Conservation (phyloP, 495 filamentous ascomycete genomes). For the Melanomma pulvis-pyrius region DNA sequence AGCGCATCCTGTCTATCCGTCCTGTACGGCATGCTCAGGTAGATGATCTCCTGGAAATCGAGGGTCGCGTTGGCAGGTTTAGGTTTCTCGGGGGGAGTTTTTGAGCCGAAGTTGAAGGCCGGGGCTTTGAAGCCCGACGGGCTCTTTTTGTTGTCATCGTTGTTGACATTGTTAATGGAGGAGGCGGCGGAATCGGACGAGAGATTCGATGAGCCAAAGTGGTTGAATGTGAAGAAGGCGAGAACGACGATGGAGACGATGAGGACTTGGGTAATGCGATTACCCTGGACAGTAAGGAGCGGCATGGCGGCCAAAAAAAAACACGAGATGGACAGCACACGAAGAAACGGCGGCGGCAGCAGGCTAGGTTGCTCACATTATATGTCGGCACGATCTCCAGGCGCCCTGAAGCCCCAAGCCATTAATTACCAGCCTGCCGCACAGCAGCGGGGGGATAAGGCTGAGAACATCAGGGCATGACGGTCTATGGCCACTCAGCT, state of each 20-base stretch:
- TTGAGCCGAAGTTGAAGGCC: not conserved
- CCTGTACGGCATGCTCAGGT: constrained; percentile 37
- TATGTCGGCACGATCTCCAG: no score
- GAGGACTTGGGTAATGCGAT: constrained; percentile 23
- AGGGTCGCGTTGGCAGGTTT: constrained; percentile 29
- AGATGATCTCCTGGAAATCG: constrained; percentile 35
- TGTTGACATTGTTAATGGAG: not conserved
- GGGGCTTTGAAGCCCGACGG: not conserved
- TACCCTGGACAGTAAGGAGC: constrained; percentile 22
- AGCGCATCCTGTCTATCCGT: constrained; percentile 50
- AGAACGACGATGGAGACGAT: constrained; percentile 15
- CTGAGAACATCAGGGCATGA: no score
- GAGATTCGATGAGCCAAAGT: no score
- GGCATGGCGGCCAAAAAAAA: constrained; percentile 25
- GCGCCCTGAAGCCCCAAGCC: no score
- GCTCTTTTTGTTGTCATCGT: not conserved
- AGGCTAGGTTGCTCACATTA: no score
- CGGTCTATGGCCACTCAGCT: no score
- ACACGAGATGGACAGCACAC: no score
- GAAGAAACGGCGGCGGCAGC: no score
- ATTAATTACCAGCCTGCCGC: no score
- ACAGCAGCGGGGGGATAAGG: no score
- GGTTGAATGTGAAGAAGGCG: constrained; percentile 20
- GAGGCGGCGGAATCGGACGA: not conserved
- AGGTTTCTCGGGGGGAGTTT: not conserved